Conservation (phyloP, 306 rosid species). For the Crotalaria pallida region DNA sequence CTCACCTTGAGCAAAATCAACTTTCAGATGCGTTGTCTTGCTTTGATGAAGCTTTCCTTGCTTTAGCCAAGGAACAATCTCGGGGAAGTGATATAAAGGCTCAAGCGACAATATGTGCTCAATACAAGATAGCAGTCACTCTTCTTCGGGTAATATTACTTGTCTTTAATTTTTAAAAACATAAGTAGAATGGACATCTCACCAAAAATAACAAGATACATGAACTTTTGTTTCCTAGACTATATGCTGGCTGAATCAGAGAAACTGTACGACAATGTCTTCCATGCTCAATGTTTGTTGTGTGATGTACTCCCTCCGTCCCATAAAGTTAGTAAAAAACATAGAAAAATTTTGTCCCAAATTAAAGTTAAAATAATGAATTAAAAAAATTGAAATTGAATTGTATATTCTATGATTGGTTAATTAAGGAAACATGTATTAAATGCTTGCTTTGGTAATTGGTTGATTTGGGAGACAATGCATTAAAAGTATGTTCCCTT, state of each 20-base stretch:
- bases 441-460: too few species aligned
- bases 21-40: slow-evolving; percentile 93
- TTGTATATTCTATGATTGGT: too few species aligned
- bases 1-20: slow-evolving; percentile 90
- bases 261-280: neutral
- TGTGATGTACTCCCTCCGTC: too few species aligned
- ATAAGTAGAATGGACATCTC: neutral
- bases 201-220: neutral
- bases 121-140: slow-evolving; percentile 89
- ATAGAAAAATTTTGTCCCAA: too few species aligned
- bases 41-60: slow-evolving; percentile 93
- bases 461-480: too few species aligned
- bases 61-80: slow-evolving; percentile 90
- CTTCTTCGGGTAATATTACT: slow-evolving; percentile 70
- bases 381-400: too few species aligned
- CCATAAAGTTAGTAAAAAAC: too few species aligned
- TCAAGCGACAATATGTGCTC: slow-evolving; percentile 96
- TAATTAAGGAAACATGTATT: too few species aligned
- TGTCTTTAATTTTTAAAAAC: slow-evolving; percentile 8
- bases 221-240: slow-evolving; percentile 18
- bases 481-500: too few species aligned
- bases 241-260: neutral
- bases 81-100: slow-evolving; percentile 97
- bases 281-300: neutral
- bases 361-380: too few species aligned